Evolutionary conservation across 129 eudicot species (phyloP).

Genomic region (Centella asiatica): DNA sequence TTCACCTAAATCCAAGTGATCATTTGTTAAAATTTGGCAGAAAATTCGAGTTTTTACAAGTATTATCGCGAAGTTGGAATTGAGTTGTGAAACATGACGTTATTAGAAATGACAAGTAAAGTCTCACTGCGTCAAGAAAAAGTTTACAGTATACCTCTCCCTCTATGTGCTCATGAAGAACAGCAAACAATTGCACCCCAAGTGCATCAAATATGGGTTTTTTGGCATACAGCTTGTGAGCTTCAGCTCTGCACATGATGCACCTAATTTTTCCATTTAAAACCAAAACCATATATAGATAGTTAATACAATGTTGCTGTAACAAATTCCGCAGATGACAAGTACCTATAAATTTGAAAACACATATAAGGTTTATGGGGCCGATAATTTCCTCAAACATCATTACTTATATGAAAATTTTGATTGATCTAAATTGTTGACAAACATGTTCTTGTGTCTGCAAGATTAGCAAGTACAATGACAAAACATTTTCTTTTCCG

Average conservation of each 20-base stretch:
- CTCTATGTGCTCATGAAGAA: conserved; percentile 68
- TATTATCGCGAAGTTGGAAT: too few relatives aligned
- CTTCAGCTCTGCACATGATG: conserved; percentile 93
- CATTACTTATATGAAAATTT: too few relatives aligned
- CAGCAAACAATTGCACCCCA: conserved; percentile 58
- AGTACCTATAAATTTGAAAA: background rate
- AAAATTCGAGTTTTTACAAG: too few relatives aligned
- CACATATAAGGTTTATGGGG: too few relatives aligned
- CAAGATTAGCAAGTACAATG: background rate
- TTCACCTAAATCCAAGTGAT: conserved; percentile 36
- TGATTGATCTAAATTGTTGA: too few relatives aligned
- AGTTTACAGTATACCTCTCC: conserved; percentile 49
- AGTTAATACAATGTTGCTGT: too few relatives aligned
- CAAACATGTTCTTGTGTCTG: background rate
- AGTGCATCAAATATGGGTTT: conserved; percentile 80
- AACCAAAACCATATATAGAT: too few relatives aligned
- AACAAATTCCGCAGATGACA: background rate
- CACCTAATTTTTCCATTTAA: conserved; percentile 43
- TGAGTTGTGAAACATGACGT: too few relatives aligned
- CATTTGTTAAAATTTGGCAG: conserved; percentile 14
- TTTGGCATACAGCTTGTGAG: conserved; percentile 71
- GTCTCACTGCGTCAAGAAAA: background rate
- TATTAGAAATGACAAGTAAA: background rate
- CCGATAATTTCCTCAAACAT: background rate
- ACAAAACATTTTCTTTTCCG: background rate